Conservation (phyloP, 306 rosid genomes). For the Dalbergia cochinchinensis region DNA sequence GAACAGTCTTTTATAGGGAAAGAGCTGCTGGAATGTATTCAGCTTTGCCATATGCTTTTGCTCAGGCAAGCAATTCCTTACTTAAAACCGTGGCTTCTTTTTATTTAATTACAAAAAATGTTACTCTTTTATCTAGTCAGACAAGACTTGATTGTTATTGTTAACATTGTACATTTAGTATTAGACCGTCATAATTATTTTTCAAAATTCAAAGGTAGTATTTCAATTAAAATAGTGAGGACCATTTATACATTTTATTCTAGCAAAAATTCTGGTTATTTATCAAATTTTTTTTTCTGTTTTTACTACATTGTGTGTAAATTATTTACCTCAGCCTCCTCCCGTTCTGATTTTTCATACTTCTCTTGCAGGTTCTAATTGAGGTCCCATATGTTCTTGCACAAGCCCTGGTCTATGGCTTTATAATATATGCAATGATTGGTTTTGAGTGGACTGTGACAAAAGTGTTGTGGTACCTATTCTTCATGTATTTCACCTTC, state of each 20-base stretch:
- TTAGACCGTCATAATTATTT: no score
- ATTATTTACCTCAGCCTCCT: not conserved
- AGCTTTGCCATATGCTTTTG: slow-evolving; percentile 68
- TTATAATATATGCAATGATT: slow-evolving; percentile 61
- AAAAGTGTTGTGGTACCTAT: slow-evolving; percentile 62
- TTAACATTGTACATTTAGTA: no score
- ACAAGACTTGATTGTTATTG: not conserved
- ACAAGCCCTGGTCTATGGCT: slow-evolving; percentile 61
- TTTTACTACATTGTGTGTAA: not conserved
- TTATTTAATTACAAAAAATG: no score
- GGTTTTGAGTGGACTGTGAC: slow-evolving; percentile 63
- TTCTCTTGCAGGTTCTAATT: slow-evolving; percentile 58
- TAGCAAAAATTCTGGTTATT: no score
- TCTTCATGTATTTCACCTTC: slow-evolving; percentile 65
- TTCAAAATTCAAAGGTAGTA: no score
- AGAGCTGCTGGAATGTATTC: slow-evolving; percentile 75
- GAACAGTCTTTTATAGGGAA: slow-evolving; percentile 69
- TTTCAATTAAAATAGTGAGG: no score
- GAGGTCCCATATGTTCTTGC: slow-evolving; percentile 64
- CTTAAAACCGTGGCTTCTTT: not conserved
- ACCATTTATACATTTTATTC: no score
- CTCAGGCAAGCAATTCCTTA: slow-evolving; percentile 54
- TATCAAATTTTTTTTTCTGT: not conserved
- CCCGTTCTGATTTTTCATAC: slow-evolving; percentile 24
- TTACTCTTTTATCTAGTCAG: not conserved